Base-by-base conservation (phyloP, 1,284 basidiomycete species). In the Wolfiporia cocos region DNA sequence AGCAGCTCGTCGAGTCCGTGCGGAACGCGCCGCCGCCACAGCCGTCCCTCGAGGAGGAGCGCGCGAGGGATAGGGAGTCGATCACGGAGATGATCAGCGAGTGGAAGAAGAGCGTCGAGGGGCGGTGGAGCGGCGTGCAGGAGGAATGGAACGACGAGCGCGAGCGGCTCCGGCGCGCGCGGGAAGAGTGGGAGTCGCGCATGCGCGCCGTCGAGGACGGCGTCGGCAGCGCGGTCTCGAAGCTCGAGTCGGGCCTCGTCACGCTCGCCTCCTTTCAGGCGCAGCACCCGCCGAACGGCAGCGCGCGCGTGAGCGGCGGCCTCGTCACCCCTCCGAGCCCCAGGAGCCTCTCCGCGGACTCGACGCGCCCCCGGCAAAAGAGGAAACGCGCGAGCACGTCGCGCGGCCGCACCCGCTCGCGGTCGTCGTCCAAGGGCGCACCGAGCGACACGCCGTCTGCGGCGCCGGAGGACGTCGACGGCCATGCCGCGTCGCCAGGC, bases 101-200 rank as follows among this genome's bases (percentile, higher is more conserved):
- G 47, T 85, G 79, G 80, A 83, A 81, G 59, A 82, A 77, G 57
- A 67, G 58, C 5, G 76, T 89, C 12, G 89, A 94, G 53, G 80
- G 81, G 5, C 78, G 84, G 44, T 94, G 89, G 88, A 73, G 70
- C 23, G 66, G 70, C 43, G 82, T 92, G 34, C 77, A 86, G 49
- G 81, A 89, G 51, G 84, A 86, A 38, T 92, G 92, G 90, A 74
- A 74, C 5, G 68, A 77, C 19, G 94, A 96, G 63, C 73, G 91
- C 2, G 84, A 87, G 49, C 71, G 87, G 23, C 69, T 96, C 5
- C 70, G 73, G 31, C 72, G 76, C 18, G 86, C 89, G 7, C 75
- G 86, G 28, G 78, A 86, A 29, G 89, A 93, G 49, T 94, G 89
- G 86, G 93, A 96, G 71, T 60, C 34, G 21, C 64, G 66, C 12